Percentiles rank a stretch among this genome's conserved stretches.
Conservation (phyloP, 331 rosid species). For the Quercus lobata region DNA sequence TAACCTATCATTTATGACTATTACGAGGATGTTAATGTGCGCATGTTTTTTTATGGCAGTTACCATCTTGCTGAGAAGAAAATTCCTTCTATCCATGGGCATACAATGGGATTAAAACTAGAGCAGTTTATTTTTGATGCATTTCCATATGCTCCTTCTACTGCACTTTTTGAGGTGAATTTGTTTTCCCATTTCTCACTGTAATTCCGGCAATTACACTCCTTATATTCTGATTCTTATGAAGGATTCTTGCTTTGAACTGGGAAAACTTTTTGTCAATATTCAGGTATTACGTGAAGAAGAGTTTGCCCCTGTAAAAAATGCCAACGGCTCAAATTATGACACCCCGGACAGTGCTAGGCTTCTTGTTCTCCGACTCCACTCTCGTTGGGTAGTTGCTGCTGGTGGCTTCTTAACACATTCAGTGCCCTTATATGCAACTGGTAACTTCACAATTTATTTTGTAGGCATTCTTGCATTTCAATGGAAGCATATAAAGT, state of each 20-base stretch:
- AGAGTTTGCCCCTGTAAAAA: conserved; percentile 97
- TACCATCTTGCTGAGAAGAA: conserved; percentile 97
- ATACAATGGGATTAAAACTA: conserved; percentile 69
- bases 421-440: conserved; percentile 91
- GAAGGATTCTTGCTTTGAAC: conserved; percentile 1
- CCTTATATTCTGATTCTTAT: conserved; percentile 7
- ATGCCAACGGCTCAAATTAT: conserved; percentile 81
- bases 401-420: conserved; percentile 99
- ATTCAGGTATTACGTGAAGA: conserved; percentile 80
- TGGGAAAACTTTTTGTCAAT: conserved; percentile 17
- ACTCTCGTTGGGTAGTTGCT: conserved; percentile 94
- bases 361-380: conserved; percentile 94
- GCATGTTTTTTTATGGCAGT: conserved; percentile 41
- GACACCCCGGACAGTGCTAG: conserved; percentile 97
- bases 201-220: conserved; percentile 9
- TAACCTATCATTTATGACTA: background rate
- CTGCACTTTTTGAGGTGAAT: conserved; percentile 94
- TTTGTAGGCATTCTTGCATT: background rate
- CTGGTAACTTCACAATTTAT: conserved; percentile 50
- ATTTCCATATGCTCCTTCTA: conserved; percentile 94
- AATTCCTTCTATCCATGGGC: conserved; percentile 84
- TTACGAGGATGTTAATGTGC: conserved; percentile 19
- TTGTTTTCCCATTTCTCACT: background rate
- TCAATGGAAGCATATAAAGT: background rate
- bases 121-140: conserved; percentile 98